Evolutionary conservation across 768 basidiomycete species (phyloP).

Genomic region (Boletus eberwhitei): DNA sequence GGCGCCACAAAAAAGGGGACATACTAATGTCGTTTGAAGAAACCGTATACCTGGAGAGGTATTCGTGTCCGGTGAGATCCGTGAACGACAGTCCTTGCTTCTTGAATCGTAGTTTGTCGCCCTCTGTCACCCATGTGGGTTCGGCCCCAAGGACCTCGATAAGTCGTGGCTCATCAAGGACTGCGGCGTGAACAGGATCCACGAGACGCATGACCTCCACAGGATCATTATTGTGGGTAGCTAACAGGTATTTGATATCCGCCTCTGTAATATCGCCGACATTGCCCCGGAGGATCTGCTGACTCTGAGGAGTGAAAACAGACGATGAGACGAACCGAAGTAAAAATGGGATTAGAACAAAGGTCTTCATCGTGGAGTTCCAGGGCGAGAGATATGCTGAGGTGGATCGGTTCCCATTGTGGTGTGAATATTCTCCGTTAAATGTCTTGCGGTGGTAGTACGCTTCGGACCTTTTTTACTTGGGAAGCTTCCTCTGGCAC

Average conservation of each 20-base stretch:
- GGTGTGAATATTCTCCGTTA: not conserved
- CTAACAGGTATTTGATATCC: slow-evolving; percentile 2
- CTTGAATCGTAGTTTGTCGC: slow-evolving; percentile 12
- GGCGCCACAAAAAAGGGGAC: not conserved
- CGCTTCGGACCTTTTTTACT: not conserved
- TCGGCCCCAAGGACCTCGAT: slow-evolving; percentile 12
- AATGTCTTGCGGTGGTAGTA: not conserved
- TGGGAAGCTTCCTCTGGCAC: not conserved
- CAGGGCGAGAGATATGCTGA: not conserved
- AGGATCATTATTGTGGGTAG: slow-evolving; percentile 6
- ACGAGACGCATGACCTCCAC: slow-evolving; percentile 15
- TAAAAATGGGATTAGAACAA: not conserved
- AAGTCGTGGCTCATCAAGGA: slow-evolving; percentile 16
- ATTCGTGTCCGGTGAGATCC: slow-evolving; percentile 8
- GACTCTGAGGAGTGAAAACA: not conserved
- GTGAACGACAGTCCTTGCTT: slow-evolving; percentile 12
- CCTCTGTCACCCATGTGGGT: slow-evolving; percentile 18
- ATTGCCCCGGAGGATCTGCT: not conserved
- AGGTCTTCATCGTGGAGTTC: not conserved
- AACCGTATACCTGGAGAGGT: not conserved
- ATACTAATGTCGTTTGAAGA: not conserved
- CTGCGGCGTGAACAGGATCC: slow-evolving; percentile 8
- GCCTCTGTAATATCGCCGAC: not conserved
- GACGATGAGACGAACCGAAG: not conserved
- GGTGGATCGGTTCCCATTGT: too few species aligned